Conservation (phyloP, 768 basidiomycete species). For the Tephrocybe sp. region DNA sequence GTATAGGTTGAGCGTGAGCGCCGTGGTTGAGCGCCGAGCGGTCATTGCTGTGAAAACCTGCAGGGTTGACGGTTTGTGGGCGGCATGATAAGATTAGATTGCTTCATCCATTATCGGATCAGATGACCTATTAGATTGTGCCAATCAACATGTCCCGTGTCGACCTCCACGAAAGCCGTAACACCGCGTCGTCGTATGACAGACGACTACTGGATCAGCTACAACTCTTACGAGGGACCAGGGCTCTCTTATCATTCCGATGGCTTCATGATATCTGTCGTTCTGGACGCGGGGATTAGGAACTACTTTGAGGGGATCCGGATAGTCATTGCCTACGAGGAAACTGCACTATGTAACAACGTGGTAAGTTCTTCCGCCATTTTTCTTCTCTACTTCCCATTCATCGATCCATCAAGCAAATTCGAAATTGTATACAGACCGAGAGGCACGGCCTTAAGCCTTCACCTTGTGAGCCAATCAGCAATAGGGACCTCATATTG, state of each 20-base stretch:
- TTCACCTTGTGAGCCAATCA: neutral
- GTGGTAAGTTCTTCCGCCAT: constrained; percentile 1
- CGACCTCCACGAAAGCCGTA: too few species aligned
- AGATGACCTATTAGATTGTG: too few species aligned
- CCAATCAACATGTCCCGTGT: too few species aligned
- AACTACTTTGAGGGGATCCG: constrained; percentile 9
- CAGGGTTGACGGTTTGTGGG: too few species aligned
- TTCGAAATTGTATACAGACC: constrained; percentile 5
- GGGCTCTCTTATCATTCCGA: constrained; percentile 1
- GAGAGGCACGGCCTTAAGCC: neutral
- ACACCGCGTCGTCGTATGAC: neutral
- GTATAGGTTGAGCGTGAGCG: too few species aligned
- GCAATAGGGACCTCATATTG: neutral
- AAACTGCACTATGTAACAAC: constrained; percentile 6
- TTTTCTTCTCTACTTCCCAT: neutral
- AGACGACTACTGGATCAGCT: constrained; percentile 4
- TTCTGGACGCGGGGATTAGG: constrained; percentile 8
- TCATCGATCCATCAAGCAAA: neutral
- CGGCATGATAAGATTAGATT: too few species aligned
- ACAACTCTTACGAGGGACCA: constrained; percentile 11
- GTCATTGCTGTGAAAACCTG: too few species aligned
- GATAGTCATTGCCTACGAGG: constrained; percentile 10
- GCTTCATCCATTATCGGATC: too few species aligned
- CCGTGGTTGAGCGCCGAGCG: too few species aligned
- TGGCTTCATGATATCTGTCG: constrained; percentile 14